Conservation (phyloP, 176 grass and related monocot genomes). For the Bromus sterilis region DNA sequence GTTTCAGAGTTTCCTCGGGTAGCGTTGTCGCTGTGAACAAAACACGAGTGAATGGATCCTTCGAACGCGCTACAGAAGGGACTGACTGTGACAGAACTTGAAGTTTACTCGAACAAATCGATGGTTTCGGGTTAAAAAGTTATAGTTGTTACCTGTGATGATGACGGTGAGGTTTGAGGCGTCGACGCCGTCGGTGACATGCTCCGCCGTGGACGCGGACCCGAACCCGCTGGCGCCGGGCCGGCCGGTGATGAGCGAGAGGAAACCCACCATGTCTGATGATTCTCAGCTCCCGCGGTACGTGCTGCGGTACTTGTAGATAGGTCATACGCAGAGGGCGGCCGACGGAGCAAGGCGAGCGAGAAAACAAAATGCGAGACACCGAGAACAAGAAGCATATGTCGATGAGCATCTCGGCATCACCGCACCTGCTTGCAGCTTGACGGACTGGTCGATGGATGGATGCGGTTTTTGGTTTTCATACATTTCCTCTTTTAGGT, state of each 20-base stretch:
- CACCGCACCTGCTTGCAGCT: too few species aligned
- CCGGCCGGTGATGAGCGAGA: slow-evolving; percentile 62
- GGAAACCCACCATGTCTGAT: slow-evolving; percentile 52
- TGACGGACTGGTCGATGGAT: too few species aligned
- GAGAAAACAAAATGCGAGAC: too few species aligned
- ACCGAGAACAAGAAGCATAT: too few species aligned
- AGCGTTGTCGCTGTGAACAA: too few species aligned
- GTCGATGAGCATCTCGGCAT: too few species aligned
- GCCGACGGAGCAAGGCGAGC: not conserved
- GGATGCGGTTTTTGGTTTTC: too few species aligned
- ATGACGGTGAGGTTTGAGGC: slow-evolving; percentile 60
- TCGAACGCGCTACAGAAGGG: not conserved
- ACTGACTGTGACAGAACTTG: not conserved
- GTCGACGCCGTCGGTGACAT: slow-evolving; percentile 65
- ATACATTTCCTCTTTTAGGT: too few species aligned
- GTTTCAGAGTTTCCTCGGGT: not conserved
- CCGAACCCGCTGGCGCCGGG: slow-evolving; percentile 69
- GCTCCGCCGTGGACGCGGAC: slow-evolving; percentile 63
- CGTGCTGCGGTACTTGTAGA: too few species aligned
- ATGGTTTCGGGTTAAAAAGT: not conserved
- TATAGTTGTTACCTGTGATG: slow-evolving; percentile 55
- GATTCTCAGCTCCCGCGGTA: not conserved
- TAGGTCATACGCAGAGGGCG: too few species aligned
- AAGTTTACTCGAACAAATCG: not conserved
- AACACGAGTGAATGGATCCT: not conserved